Evolutionary conservation across 805 yeast species (phyloP), one percentile per base, ranked within the genome.

Genomic region (Maudiozyma pseudohumilis): DNA sequence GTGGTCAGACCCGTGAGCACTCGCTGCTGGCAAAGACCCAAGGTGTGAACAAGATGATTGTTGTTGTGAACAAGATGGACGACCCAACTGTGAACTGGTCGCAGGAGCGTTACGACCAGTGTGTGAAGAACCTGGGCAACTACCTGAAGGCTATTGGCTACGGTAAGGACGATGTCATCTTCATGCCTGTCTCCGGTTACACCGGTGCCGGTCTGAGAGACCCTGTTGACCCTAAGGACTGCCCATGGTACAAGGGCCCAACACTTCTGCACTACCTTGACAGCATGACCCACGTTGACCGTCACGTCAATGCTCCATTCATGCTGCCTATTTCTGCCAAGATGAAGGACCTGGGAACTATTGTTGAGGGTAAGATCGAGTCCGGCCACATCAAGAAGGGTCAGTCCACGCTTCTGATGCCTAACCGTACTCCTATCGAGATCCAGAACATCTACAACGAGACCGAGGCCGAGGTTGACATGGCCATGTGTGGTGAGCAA

Each of bases 1-100:
- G 97, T 56, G 98, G 98, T 50, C 98, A 89, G 69, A 88, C 97
- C 26, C 80, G 96, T 69, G 97, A 88, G 72, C 98, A 89, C 59
- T 97, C 97, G 10, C 69, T 89, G 43, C 72, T 89, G 60, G 98
- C 98, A 45, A 92, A 89, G 72, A 92, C 96, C 36, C 97, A 89
- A 67, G 98, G 98, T 68, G 96, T 89, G 45, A 86, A 89, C 70
- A 82, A 80, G 62, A 74, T 89, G 62, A 71, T 92, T 46, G 96
- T 89, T 41, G 96, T 83, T 38, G 87, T 89, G 50, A 92, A 92
- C 71, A 92, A 92, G 75, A 89, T 92, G 97, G 99, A 92, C 66
- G 99, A 92, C 59, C 82, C 95, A 34, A 92, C 98, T 35, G 99
- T 92, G 33, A 64, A 63, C 46, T 92, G 99, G 99, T 82, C 96